phyloP scores from a whole-genome alignment of 345 rosid species.

The Salix purpurea region DNA sequence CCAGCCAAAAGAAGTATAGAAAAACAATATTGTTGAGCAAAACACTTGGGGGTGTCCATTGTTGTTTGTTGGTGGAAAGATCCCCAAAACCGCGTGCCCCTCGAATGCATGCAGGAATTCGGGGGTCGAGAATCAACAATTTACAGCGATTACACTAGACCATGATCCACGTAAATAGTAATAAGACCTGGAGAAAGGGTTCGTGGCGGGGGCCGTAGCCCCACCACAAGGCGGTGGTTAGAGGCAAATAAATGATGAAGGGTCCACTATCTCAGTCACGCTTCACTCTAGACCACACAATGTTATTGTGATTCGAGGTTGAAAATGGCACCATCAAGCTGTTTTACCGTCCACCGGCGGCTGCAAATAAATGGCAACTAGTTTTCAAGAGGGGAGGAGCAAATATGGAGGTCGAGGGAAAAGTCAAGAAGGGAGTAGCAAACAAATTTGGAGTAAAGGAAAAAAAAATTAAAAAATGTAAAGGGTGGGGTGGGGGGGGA shows the following conservation, averaged over 20 bases:
- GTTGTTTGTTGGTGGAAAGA: background rate
- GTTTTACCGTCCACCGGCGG: background rate
- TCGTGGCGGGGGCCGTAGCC: background rate
- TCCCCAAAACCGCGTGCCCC: background rate
- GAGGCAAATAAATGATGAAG: background rate
- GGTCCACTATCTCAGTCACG: background rate
- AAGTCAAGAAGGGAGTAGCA: background rate
- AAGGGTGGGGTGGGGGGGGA: background rate
- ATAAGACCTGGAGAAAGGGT: background rate
- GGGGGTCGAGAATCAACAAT: background rate
- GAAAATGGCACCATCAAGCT: background rate
- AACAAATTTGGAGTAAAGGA: background rate
- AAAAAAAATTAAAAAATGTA: background rate
- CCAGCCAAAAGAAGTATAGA: no score
- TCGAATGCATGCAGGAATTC: background rate
- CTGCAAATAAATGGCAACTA: background rate
- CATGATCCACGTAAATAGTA: background rate
- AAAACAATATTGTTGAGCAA: background rate
- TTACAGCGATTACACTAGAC: background rate
- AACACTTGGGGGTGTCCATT: background rate
- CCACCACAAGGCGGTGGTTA: background rate
- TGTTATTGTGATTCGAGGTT: background rate
- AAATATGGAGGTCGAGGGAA: background rate
- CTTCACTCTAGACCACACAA: background rate
- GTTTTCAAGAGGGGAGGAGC: background rate